Evolutionary conservation across 805 yeast genomes (phyloP).

Genomic region (Pichia manshurica): DNA sequence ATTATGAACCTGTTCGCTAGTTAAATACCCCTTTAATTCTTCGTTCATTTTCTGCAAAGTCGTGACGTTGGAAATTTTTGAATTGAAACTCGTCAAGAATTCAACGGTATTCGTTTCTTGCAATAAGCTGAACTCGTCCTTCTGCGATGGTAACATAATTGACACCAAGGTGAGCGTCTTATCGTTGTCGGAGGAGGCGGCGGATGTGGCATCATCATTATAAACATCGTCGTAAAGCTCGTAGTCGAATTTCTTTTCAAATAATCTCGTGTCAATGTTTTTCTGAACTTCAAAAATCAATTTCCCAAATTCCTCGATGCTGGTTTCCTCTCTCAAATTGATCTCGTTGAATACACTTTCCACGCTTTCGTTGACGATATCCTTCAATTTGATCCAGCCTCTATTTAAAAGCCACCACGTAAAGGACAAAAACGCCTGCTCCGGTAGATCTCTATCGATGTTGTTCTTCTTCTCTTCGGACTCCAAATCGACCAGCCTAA

Average conservation of each 20-base stretch:
- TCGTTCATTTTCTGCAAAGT: conserved; percentile 25
- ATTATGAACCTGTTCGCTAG: conserved; percentile 22
- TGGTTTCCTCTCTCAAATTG: conserved; percentile 68
- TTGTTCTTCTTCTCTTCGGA: conserved; percentile 21
- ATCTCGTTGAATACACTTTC: conserved; percentile 53
- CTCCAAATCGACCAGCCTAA: conserved; percentile 21
- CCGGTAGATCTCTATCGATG: conserved; percentile 41
- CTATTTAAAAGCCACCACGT: conserved; percentile 92
- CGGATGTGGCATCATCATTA: not conserved
- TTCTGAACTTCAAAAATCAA: conserved; percentile 37
- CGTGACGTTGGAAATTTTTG: conserved; percentile 21
- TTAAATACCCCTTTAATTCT: conserved; percentile 29
- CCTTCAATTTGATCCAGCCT: conserved; percentile 65
- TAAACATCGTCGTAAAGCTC: conserved; percentile 7
- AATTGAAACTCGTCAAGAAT: conserved; percentile 30
- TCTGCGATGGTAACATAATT: conserved; percentile 45
- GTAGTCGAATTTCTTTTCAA: conserved; percentile 3
- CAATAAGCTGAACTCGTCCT: conserved; percentile 47
- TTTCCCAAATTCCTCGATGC: conserved; percentile 52
- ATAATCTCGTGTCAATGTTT: conserved; percentile 15
- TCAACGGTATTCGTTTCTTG: conserved; percentile 46
- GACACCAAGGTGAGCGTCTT: conserved; percentile 12
- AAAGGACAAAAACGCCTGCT: conserved; percentile 77
- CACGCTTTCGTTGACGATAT: conserved; percentile 51
- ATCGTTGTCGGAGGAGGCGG: too few relatives aligned